A percentile compares a stretch with the other conserved stretches of the same genome.
Conservation (phyloP, 2,329 filamentous ascomycete genomes). For the Tolypocladium ovalisporum region DNA sequence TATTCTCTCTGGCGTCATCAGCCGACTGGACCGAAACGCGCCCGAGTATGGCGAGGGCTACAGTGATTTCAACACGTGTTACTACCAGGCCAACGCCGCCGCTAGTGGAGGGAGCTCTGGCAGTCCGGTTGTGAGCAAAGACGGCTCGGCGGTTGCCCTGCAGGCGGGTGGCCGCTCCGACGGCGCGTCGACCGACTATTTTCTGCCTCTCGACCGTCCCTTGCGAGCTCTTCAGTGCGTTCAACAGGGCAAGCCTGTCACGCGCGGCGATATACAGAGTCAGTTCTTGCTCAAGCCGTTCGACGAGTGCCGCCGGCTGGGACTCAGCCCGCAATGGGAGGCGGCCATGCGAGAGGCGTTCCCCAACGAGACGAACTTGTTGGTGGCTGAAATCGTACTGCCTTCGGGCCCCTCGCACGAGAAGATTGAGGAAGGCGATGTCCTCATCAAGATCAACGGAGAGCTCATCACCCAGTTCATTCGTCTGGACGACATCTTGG, state of each 20-base stretch:
- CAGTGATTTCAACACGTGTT: slow-evolving; percentile 91
- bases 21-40: slow-evolving; percentile 87
- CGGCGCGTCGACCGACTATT: slow-evolving; percentile 95
- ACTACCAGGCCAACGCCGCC: slow-evolving; percentile 95
- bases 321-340: slow-evolving; percentile 78
- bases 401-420: slow-evolving; percentile 79
- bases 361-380: slow-evolving; percentile 90
- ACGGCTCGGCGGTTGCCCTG: slow-evolving; percentile 81
- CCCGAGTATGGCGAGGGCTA: slow-evolving; percentile 97
- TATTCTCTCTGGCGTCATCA: slow-evolving; percentile 95
- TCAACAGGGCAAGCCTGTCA: slow-evolving; percentile 61
- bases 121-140: slow-evolving; percentile 92
- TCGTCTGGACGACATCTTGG: slow-evolving; percentile 79
- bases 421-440: slow-evolving; percentile 88
- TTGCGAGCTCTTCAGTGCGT: slow-evolving; percentile 79
- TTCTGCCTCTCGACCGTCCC: slow-evolving; percentile 85
- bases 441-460: slow-evolving; percentile 85
- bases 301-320: slow-evolving; percentile 86
- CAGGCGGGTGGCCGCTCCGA: slow-evolving; percentile 92
- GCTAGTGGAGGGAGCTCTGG: slow-evolving; percentile 97
- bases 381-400: slow-evolving; percentile 90
- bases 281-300: slow-evolving; percentile 97
- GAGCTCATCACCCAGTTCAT: slow-evolving; percentile 91
- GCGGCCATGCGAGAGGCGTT: slow-evolving; percentile 71
- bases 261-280: slow-evolving; percentile 94